Evolutionary conservation across 2,329 filamentous ascomycete species (phyloP).

Genomic region (Pseudopithomyces chartarum): DNA sequence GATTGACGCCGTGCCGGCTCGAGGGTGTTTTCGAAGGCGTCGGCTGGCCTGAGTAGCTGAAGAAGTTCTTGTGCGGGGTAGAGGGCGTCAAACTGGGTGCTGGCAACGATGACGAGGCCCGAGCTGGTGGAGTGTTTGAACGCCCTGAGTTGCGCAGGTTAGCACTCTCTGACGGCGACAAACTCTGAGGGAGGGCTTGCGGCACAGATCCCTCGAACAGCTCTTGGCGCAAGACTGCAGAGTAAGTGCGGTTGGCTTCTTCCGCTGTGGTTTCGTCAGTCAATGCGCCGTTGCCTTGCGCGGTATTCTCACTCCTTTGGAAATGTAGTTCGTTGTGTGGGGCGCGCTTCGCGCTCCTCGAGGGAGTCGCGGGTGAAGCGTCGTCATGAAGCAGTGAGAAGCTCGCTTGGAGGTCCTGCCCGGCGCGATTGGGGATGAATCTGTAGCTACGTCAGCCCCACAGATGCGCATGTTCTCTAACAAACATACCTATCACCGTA

Average conservation of each 20-base stretch:
- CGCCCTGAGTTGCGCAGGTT: slow-evolving; percentile 68
- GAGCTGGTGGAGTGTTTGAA: slow-evolving; percentile 80
- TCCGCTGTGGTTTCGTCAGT: slow-evolving; percentile 63
- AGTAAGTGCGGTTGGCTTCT: slow-evolving; percentile 94
- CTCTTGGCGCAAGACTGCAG: slow-evolving; percentile 83
- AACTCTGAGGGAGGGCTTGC: slow-evolving; percentile 70
- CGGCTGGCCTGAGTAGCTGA: slow-evolving; percentile 85
- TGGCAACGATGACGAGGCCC: slow-evolving; percentile 66
- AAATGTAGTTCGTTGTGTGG: slow-evolving; percentile 92
- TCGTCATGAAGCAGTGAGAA: slow-evolving; percentile 92
- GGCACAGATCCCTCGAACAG: slow-evolving; percentile 91
- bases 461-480: background rate
- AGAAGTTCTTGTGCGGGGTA: slow-evolving; percentile 96
- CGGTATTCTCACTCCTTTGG: slow-evolving; percentile 68
- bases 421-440: slow-evolving; percentile 93
- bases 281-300: background rate
- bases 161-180: slow-evolving; percentile 58
- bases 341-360: slow-evolving; percentile 80
- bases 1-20: slow-evolving; percentile 82
- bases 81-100: slow-evolving; percentile 81
- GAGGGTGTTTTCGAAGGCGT: slow-evolving; percentile 90
- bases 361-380: slow-evolving; percentile 88
- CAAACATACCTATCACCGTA: slow-evolving; percentile 58
- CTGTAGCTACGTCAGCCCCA: slow-evolving; percentile 52
- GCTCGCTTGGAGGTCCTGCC: slow-evolving; percentile 90